A percentile compares a stretch with the other conserved stretches of the same genome.
These are phyloP conservation scores for Prunella vulgaris DNA, from an alignment of 257 asterid genomes.

Conservation along the genomic window DNA sequence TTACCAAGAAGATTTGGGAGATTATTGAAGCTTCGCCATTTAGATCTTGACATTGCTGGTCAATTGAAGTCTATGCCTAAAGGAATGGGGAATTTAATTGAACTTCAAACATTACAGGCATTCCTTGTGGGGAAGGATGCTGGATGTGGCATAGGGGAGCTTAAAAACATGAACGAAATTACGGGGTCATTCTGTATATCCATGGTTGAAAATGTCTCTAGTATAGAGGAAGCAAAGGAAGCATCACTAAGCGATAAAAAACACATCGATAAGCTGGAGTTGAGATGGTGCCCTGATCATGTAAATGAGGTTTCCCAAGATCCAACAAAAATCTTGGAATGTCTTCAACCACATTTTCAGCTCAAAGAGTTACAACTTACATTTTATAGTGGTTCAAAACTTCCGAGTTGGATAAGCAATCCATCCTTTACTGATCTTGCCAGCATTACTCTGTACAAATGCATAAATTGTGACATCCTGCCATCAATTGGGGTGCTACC, in stretches of 20 bases:
- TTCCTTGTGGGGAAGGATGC: slow-evolving; percentile 42
- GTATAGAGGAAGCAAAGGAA: slow-evolving; percentile 33
- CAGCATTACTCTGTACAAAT: slow-evolving; percentile 31
- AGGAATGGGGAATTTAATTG: slow-evolving; percentile 33
- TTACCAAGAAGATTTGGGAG: slow-evolving; percentile 33
- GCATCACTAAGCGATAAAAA: slow-evolving; percentile 32
- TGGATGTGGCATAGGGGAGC: slow-evolving; percentile 34
- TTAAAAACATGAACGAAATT: slow-evolving; percentile 36
- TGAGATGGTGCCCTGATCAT: slow-evolving; percentile 30
- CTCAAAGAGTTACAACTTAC: slow-evolving; percentile 32
- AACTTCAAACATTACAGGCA: slow-evolving; percentile 40
- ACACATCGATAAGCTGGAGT: slow-evolving; percentile 26
- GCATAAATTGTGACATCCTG: slow-evolving; percentile 35
- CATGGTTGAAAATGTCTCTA: slow-evolving; percentile 38
- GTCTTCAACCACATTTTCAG: slow-evolving; percentile 38
- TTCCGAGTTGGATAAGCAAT: slow-evolving; percentile 45
- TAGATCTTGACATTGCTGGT: slow-evolving; percentile 35
- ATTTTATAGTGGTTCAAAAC: slow-evolving; percentile 31
- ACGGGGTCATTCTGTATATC: slow-evolving; percentile 40
- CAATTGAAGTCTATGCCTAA: slow-evolving; percentile 36
- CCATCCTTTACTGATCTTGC: slow-evolving; percentile 33
- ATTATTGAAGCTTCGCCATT: slow-evolving; percentile 34
- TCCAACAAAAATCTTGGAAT: slow-evolving; percentile 31
- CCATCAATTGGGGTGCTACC: slow-evolving; percentile 45
- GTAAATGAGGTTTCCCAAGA: not conserved